Conservation (phyloP, 805 yeast species). For the Saccharomycopsis sp. region DNA sequence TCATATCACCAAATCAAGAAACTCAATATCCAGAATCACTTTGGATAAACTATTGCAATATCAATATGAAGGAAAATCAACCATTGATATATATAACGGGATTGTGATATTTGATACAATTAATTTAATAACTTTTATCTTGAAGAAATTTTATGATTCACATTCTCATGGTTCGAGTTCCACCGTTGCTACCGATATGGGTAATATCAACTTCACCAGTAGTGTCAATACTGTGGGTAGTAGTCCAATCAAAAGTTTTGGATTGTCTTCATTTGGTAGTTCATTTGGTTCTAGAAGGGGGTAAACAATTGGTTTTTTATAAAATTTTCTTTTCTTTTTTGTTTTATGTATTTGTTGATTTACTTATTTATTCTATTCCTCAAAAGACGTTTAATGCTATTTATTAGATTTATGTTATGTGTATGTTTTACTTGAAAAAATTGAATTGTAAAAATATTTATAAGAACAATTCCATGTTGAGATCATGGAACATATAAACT, state of each 20-base stretch:
- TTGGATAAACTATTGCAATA: conserved; percentile 61
- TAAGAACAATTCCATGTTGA: no score
- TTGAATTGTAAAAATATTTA: no score
- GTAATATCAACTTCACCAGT: no score
- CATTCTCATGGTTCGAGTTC: not conserved
- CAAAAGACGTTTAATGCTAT: no score
- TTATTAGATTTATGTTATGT: no score
- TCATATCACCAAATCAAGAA: not conserved
- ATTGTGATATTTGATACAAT: conserved; percentile 62
- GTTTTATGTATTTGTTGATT: no score
- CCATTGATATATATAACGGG: conserved; percentile 51
- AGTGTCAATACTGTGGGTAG: not conserved
- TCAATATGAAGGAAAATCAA: conserved; percentile 58
- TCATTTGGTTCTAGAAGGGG: not conserved
- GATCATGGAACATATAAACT: no score
- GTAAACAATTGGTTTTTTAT: not conserved
- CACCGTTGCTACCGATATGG: not conserved
- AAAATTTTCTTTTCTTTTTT: no score
- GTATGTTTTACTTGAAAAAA: no score
- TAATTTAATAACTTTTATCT: conserved; percentile 55
- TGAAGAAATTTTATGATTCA: conserved; percentile 60
- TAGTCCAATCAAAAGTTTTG: not conserved
- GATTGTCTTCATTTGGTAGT: not conserved
- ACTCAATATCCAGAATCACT: conserved; percentile 37
- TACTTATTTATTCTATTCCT: no score